Percentiles rank a stretch among this genome's conserved stretches.
These are phyloP conservation scores for sweet orange (Citrus sinensis) DNA, from an alignment of 345 rosid species.

Conservation along the genomic window DVS_A1.0 CM039163.1:2382501-2383000, in stretches of 20 bases:
- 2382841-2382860: background rate
- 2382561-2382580: too few relatives aligned
- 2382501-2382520: too few relatives aligned
- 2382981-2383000: background rate
- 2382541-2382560: too few relatives aligned
- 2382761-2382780: constrained; percentile 7
- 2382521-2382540: too few relatives aligned
- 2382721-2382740: background rate
- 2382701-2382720: constrained; percentile 16
- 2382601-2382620: constrained; percentile 27
- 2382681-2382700: constrained; percentile 27
- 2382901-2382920: background rate
- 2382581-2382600: constrained; percentile 28
- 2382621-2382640: background rate
- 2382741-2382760: constrained; percentile 17
- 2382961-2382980: background rate
- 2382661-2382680: constrained; percentile 9
- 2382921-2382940: too few relatives aligned
- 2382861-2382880: background rate
- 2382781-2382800: background rate
- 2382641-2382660: background rate
- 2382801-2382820: background rate
- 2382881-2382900: background rate
- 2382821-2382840: background rate
- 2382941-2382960: background rate